Evolutionary conservation across 306 rosid species (phyloP), one percentile per base, ranked within the genome.

Genomic region (Crotalaria pallida): DNA sequence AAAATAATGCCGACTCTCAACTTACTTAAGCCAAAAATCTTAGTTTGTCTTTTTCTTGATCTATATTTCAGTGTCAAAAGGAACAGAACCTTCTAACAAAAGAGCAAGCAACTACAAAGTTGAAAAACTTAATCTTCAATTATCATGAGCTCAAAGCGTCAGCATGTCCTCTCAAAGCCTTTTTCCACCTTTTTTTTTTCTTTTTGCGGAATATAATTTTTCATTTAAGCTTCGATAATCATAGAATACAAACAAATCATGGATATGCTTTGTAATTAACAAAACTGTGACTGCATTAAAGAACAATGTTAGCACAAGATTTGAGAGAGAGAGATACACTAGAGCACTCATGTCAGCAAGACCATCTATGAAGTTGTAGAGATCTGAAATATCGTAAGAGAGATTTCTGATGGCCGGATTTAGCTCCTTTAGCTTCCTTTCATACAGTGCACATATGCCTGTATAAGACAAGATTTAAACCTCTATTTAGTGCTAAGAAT

Each of bases 281-380:
- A 23, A 9, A 63, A 7, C 10, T 38, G 15, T 47, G 18, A 68
- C 56, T 15, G 58, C 55, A 74, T 10, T 7, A 47, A 66, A 58
- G 70, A 56, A 52, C 34, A 27, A 15, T 24, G 24, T 57, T 36
- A 34, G 58, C 40, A 17, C 49, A 56, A 40, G 7, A 34, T 5
- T 63, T 13, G 56, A 16, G 29, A 29, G 48, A 82, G 88, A 67
- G 73, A 65, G 26, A 49, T 86, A 94, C 99, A 94, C 99, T 65
- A 94, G 80, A 72, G 99, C 99, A 61, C 99, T 94, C 97, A 94
- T 59, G 83, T 94, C 99, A 21, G 96, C 81, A 58, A 94, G 99
- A 22, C 97, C 99, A 65, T 94, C 96, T 15, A 94, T 88, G 80
- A 94, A 94, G 79, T 91, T 91, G 83, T 91, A 94, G 78, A 94